phyloP scores from a whole-genome alignment of 768 basidiomycete genomes.

The Phaffia australis region DNA sequence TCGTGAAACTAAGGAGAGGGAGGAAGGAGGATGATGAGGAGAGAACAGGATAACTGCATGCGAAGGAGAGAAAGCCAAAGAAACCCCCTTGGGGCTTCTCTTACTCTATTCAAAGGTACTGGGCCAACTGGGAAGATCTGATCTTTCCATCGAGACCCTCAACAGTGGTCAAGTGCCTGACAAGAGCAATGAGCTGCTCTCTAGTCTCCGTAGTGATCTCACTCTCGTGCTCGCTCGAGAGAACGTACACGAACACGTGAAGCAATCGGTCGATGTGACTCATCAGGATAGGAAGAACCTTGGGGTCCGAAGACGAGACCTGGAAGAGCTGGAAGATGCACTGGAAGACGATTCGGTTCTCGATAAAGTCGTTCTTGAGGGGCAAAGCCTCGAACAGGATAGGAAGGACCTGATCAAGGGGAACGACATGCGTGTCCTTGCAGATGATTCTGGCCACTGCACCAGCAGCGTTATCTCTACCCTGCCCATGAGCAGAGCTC shows the following conservation, averaged over 20 bases:
- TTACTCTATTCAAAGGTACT: constrained; percentile 15
- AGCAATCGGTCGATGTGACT: constrained; percentile 71
- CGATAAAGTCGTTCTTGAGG: constrained; percentile 73
- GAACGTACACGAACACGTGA: constrained; percentile 64
- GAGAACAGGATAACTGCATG: neutral
- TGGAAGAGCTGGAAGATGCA: constrained; percentile 81
- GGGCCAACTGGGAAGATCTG: constrained; percentile 8
- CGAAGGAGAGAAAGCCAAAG: too few relatives aligned
- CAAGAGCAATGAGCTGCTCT: constrained; percentile 60
- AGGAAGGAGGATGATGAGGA: too few relatives aligned
- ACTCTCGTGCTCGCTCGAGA: constrained; percentile 62
- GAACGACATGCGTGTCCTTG: constrained; percentile 65
- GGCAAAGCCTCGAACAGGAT: constrained; percentile 72
- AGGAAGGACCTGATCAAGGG: constrained; percentile 82
- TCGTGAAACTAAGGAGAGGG: neutral
- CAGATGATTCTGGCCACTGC: constrained; percentile 78
- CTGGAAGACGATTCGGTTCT: constrained; percentile 80
- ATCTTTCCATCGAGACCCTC: constrained; percentile 21
- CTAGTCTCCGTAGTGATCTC: constrained; percentile 72
- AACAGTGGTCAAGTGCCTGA: constrained; percentile 49
- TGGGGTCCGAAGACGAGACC: constrained; percentile 49
- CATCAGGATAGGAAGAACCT: constrained; percentile 45
- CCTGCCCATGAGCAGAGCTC: constrained; percentile 59
- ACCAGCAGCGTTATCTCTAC: constrained; percentile 93
- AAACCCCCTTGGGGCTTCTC: too few relatives aligned